Conservation (phyloP, 495 filamentous ascomycete genomes). For the Oleoguttula mirabilis region DNA sequence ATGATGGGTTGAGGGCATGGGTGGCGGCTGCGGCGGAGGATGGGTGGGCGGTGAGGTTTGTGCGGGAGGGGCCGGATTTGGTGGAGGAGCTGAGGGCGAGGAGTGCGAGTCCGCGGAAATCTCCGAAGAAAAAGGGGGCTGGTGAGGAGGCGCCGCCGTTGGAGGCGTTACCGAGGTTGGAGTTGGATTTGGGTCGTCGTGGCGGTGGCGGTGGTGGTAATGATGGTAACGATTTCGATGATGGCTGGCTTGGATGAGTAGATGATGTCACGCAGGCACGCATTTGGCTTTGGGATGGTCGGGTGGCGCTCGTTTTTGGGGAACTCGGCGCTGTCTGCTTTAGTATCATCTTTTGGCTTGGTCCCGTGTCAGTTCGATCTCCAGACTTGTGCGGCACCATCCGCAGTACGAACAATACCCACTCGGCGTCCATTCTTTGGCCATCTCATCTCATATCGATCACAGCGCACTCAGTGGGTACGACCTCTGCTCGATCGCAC, state of each 20-base stretch:
- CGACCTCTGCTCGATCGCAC: too few species aligned
- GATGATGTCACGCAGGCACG: not conserved
- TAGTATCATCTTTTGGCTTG: too few species aligned
- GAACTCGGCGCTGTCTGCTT: too few species aligned
- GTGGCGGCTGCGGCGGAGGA: conserved; percentile 76
- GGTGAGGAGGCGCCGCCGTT: conserved; percentile 16
- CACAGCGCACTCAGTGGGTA: too few species aligned
- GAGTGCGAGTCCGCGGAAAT: conserved; percentile 35
- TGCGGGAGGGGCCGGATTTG: conserved; percentile 52
- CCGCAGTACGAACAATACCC: too few species aligned
- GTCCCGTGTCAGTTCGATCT: too few species aligned
- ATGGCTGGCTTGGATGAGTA: conserved; percentile 16
- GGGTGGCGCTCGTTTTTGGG: too few species aligned
- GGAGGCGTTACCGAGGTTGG: conserved; percentile 28
- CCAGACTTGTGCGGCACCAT: too few species aligned
- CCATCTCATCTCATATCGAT: too few species aligned
- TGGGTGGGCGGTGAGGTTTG: conserved; percentile 67
- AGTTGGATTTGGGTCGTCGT: conserved; percentile 20
- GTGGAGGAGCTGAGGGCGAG: conserved; percentile 25
- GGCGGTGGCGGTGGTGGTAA: conserved; percentile 5
- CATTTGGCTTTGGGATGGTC: too few species aligned
- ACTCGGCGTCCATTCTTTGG: too few species aligned
- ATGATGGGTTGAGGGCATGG: conserved; percentile 82
- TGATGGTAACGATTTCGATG: conserved; percentile 3
- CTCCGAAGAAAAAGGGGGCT: conserved; percentile 33